Evolutionary conservation across 2,329 filamentous ascomycete genomes (phyloP), one percentile per base, ranked within the genome.

Genomic region (Teratosphaeriaceae sp.): DNA sequence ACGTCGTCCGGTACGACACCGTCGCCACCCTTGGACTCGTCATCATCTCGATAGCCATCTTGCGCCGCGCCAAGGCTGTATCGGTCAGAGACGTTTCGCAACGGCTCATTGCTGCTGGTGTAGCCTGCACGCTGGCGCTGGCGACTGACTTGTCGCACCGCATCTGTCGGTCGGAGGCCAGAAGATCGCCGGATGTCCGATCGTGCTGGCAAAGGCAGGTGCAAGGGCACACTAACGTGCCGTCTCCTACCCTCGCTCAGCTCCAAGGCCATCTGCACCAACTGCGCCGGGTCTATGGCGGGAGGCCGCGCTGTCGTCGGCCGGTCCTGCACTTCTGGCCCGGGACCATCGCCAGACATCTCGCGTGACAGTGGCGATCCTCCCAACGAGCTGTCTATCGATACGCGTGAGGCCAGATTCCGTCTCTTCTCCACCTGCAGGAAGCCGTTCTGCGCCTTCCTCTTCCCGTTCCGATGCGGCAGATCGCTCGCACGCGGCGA

Each of bases 231-330:
- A 71, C 77, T 63, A 68, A 79, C 48, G 72, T 85, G 65, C 74
- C 74, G 58, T 29, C 79, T 79, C 51, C 80, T 79, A 57, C 83
- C 86, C 64, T 96, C 88, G 68, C 85, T 94, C 38, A 97, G 67
- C 51, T 84, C 92, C 54, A 97, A 67, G 1, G 90, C 90, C 77
- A 97, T 85, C 57, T 88, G 88, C 31, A 97, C 88, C 50, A 97
- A 94, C 63, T 95, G 86, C 3, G 84, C 79, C 6, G 89, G 84
- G 57, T 96, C 89, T 46, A 84, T 74, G 55, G 88, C 80, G 16
- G 85, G 42, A 11, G 50, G 34, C 13, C 42, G 37, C 1, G 43
- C 24, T 7, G 39, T 19, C 38, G 18, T 12, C 18, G 41, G 18
- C 22, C 27, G 16, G 22, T 34, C 43, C 18, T 44, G 34, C 11